Conservation (phyloP, 306 rosid genomes). For the Inga oerstediana region DNA sequence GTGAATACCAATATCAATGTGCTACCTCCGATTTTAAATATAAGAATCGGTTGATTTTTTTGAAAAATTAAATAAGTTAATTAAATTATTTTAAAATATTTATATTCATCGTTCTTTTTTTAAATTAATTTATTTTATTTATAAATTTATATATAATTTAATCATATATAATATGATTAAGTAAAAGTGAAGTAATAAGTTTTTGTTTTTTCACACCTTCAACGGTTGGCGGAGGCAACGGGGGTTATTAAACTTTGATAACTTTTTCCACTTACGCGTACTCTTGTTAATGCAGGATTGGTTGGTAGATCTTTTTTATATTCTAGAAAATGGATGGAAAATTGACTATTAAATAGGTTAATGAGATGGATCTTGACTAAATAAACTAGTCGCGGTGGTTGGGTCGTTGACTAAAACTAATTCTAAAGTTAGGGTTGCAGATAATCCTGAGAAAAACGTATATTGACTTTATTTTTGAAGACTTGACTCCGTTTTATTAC, state of each 20-base stretch:
- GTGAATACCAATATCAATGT: too few species aligned
- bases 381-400: background rate
- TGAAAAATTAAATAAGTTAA: too few species aligned
- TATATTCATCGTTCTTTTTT: too few species aligned
- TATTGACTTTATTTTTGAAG: background rate
- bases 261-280: background rate
- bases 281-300: background rate
- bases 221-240: background rate
- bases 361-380: background rate
- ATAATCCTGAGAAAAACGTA: background rate
- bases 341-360: background rate
- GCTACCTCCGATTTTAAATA: too few species aligned
- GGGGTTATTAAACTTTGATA: background rate
- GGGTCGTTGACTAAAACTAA: background rate
- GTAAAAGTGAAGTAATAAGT: background rate
- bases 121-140: too few species aligned
- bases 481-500: background rate
- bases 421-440: background rate
- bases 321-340: background rate
- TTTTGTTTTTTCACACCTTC: background rate
- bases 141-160: too few species aligned
- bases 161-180: too few species aligned
- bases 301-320: background rate
- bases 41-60: too few species aligned
- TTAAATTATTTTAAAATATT: too few species aligned